Percentiles rank a stretch among this genome's conserved stretches.
These are phyloP conservation scores for Glomus cerebriforme DNA, from an alignment of 192 early-diverging fungal genomes.

Conservation along the genomic window DNA sequence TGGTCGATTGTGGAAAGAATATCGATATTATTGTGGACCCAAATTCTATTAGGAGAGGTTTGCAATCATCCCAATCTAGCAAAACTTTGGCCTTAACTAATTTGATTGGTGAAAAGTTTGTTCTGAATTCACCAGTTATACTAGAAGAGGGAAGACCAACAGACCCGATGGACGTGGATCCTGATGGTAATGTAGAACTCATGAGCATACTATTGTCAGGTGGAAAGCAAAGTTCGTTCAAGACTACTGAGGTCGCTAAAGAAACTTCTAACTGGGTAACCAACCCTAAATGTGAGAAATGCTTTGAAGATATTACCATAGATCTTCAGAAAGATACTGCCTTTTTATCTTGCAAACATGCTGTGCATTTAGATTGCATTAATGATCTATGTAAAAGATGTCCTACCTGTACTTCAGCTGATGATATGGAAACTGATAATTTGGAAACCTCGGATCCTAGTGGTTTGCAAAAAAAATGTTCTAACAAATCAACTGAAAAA, in stretches of 20 bases:
- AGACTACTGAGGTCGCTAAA: not conserved
- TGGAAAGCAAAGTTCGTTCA: not conserved
- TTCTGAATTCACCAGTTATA: too few relatives aligned
- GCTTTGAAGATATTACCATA: not conserved
- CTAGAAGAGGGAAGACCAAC: too few relatives aligned
- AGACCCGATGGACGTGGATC: too few relatives aligned
- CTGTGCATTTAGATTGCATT: slow-evolving; percentile 12
- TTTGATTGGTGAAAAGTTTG: too few relatives aligned
- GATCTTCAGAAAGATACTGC: not conserved
- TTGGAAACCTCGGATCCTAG: not conserved
- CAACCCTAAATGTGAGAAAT: slow-evolving; percentile 1
- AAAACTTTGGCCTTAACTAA: too few relatives aligned
- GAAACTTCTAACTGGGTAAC: not conserved
- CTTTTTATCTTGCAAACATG: slow-evolving; percentile 7
- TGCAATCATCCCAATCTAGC: too few relatives aligned
- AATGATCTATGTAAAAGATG: not conserved
- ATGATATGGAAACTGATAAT: too few relatives aligned
- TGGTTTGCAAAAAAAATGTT: not conserved
- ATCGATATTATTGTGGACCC: too few relatives aligned
- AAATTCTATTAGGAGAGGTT: too few relatives aligned
- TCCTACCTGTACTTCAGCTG: slow-evolving; percentile 11
- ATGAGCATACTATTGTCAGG: not conserved
- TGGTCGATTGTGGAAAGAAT: too few relatives aligned
- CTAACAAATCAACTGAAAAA: not conserved
- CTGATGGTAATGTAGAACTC: too few relatives aligned